Percentiles rank a stretch among this genome's conserved stretches.
These are phyloP conservation scores for Calonectria leucothoes DNA, from an alignment of 2,329 filamentous ascomycete species.

Conservation along the genomic window DNA sequence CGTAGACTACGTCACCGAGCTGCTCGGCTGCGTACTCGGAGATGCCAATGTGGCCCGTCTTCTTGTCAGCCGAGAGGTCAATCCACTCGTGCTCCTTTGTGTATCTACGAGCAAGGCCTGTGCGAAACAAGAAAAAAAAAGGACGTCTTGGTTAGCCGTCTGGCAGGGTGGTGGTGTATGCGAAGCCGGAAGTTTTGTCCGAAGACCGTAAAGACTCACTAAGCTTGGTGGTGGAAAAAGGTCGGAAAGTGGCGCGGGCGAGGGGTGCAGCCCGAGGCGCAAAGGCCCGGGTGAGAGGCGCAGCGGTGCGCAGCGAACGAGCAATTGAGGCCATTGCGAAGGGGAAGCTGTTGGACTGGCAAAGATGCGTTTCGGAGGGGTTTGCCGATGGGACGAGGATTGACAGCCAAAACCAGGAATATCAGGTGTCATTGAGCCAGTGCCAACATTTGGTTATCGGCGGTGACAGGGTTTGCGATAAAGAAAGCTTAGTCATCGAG, in stretches of 20 bases:
- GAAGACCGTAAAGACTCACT: constrained; percentile 44
- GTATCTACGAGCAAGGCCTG: constrained; percentile 82
- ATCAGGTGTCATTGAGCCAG: constrained; percentile 23
- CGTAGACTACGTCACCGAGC: constrained; percentile 96
- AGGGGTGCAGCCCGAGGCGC: constrained; percentile 52
- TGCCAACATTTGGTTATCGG: constrained; percentile 25
- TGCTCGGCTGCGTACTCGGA: constrained; percentile 91
- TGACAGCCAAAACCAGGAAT: constrained; percentile 5
- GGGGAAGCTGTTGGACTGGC: constrained; percentile 13
- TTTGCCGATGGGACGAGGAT: constrained; percentile 18
- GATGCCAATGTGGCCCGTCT: constrained; percentile 85
- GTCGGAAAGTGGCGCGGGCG: constrained; percentile 56
- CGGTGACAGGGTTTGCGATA: constrained; percentile 5
- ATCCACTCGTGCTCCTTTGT: constrained; percentile 99
- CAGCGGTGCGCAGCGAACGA: constrained; percentile 63
- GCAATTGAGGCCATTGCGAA: constrained; percentile 71
- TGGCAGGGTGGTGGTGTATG: not conserved
- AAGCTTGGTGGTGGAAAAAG: constrained; percentile 54
- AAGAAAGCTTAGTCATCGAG: constrained; percentile 21
- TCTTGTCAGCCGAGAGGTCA: constrained; percentile 85
- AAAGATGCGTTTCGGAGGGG: constrained; percentile 20
- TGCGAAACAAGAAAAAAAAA: not conserved
- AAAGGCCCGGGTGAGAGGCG: constrained; percentile 56
- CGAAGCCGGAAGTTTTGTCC: constrained; percentile 11
- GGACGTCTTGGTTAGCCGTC: not conserved